Percentiles rank a stretch among this genome's conserved stretches.
Conservation (phyloP, 2,329 filamentous ascomycete species). For the Aspergillus niger region DNA sequence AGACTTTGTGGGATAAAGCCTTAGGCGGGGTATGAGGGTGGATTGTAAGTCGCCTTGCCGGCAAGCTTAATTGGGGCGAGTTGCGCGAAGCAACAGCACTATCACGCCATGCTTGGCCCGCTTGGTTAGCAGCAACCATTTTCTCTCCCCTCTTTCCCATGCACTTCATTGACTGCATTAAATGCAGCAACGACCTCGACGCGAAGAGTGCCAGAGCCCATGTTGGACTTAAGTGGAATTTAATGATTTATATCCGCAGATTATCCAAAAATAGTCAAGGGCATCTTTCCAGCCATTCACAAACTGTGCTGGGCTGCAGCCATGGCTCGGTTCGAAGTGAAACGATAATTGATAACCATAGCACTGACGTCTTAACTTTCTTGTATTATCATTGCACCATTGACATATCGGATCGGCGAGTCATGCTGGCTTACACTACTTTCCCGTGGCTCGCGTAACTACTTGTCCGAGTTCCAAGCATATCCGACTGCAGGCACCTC, state of each 20-base stretch:
- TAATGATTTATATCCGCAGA: background rate
- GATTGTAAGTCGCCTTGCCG: background rate
- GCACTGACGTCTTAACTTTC: background rate
- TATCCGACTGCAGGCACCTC: background rate
- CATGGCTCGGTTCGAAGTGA: background rate
- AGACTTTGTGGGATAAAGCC: background rate
- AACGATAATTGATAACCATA: background rate
- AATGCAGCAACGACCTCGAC: background rate
- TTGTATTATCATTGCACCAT: slow-evolving; percentile 1
- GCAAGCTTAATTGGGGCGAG: slow-evolving; percentile 1
- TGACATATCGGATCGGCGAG: background rate
- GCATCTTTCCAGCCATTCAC: background rate
- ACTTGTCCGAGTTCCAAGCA: background rate
- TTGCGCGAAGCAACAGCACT: slow-evolving; percentile 18
- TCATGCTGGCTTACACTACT: background rate
- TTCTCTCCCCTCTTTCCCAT: background rate
- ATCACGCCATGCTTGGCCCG: slow-evolving; percentile 32
- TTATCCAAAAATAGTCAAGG: background rate
- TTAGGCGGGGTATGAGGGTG: background rate
- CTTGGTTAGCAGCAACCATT: background rate
- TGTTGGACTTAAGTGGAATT: no score
- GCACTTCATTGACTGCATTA: background rate
- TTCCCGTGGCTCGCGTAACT: background rate
- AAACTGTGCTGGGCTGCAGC: background rate
- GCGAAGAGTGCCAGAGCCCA: background rate